Conservation (phyloP, 164 flowering plant genomes). For the Protea cynaroides region DNA sequence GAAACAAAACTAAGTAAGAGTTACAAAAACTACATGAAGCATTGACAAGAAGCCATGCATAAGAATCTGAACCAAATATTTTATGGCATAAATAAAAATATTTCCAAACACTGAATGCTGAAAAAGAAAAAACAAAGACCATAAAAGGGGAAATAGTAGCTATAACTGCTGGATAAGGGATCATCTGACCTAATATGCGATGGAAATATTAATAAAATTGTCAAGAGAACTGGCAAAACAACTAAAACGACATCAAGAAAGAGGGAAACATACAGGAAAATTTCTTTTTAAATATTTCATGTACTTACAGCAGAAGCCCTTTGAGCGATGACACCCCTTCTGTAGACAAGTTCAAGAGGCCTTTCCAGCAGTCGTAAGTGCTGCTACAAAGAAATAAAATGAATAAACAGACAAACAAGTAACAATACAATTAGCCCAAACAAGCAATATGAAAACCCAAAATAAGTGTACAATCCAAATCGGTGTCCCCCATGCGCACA, state of each 20-base stretch:
- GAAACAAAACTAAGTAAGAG: too few relatives aligned
- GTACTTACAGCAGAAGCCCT: constrained; percentile 61
- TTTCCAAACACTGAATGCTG: too few relatives aligned
- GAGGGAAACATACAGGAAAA: not conserved
- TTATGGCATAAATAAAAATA: too few relatives aligned
- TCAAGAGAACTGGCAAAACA: not conserved
- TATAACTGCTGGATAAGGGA: too few relatives aligned
- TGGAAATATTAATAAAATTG: not conserved
- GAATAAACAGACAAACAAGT: not conserved
- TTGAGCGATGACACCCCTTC: constrained; percentile 63
- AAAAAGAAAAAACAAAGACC: too few relatives aligned
- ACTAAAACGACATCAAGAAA: not conserved
- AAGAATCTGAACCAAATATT: too few relatives aligned
- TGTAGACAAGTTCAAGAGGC: constrained; percentile 60
- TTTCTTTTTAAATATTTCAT: not conserved
- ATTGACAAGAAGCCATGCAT: too few relatives aligned
- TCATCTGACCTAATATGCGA: not conserved
- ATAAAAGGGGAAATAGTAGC: too few relatives aligned
- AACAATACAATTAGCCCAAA: not conserved
- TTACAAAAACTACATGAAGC: too few relatives aligned
- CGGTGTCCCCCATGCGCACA: too few relatives aligned
- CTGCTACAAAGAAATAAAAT: constrained; percentile 31
- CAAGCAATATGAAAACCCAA: not conserved
- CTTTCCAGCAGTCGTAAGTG: constrained; percentile 66
- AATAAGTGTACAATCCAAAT: too few relatives aligned